A percentile compares a stretch with the other conserved stretches of the same genome.
Conservation (phyloP, 2,329 filamentous ascomycete genomes). For the Pleoardoris graminearum region DNA sequence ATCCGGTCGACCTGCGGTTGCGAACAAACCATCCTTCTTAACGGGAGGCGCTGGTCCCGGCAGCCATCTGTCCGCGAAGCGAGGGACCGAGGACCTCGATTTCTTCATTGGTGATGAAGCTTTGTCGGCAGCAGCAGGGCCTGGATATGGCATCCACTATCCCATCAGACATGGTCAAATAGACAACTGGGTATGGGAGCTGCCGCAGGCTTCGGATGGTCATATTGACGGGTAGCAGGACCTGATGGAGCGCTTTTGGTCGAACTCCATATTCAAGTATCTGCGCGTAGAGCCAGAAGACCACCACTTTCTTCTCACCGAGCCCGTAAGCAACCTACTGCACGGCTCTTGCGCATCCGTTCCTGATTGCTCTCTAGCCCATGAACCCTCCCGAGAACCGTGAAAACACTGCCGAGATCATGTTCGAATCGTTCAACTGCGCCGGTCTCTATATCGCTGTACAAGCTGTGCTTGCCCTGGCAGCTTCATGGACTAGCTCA, state of each 20-base stretch:
- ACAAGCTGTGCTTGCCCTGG: constrained; percentile 92
- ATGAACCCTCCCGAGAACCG: constrained; percentile 98
- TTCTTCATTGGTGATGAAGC: constrained; percentile 99
- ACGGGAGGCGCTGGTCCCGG: constrained; percentile 84
- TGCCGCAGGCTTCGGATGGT: neutral
- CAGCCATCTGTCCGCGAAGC: constrained; percentile 84
- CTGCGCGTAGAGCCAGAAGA: constrained; percentile 97
- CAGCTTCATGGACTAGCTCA: constrained; percentile 97
- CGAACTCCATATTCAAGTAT: constrained; percentile 99
- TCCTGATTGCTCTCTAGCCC: constrained; percentile 61
- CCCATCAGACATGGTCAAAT: constrained; percentile 97
- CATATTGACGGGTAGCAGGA: constrained; percentile 61
- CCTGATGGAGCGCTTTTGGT: constrained; percentile 99
- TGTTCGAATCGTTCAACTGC: constrained; percentile 99
- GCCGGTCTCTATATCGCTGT: constrained; percentile 98
- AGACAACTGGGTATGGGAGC: constrained; percentile 84
- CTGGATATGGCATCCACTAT: constrained; percentile 95
- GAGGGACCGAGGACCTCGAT: constrained; percentile 95
- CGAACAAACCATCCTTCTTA: constrained; percentile 93
- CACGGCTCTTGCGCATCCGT: neutral
- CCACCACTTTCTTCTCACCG: constrained; percentile 96
- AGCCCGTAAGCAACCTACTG: constrained; percentile 68
- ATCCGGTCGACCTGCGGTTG: constrained; percentile 85
- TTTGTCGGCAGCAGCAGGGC: constrained; percentile 77
- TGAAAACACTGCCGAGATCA: constrained; percentile 98